Evolutionary conservation across 2,329 filamentous ascomycete genomes (phyloP).

Genomic region (Colletotrichum chrysophilum): DNA sequence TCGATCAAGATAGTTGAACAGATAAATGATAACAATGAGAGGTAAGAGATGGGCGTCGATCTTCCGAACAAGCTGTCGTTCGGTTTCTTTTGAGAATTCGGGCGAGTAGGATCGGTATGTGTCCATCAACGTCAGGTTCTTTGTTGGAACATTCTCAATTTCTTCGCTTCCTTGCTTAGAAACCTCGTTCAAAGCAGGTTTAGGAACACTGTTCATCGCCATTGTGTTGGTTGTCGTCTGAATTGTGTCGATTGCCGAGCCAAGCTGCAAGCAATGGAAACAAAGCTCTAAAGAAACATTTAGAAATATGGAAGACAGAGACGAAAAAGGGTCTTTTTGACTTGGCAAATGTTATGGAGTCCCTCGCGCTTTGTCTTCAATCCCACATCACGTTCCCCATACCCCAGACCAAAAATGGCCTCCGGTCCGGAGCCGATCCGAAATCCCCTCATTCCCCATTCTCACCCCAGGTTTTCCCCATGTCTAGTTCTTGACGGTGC

Average conservation of each 20-base stretch:
- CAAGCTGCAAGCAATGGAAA: background rate
- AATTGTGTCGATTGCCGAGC: background rate
- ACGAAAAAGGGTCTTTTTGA: background rate
- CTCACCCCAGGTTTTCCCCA: background rate
- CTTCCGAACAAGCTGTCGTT: conserved; percentile 36
- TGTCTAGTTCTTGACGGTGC: background rate
- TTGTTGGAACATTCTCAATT: background rate
- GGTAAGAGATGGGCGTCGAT: conserved; percentile 46
- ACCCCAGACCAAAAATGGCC: background rate
- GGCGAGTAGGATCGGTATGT: background rate
- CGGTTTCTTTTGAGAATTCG: background rate
- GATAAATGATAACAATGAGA: conserved; percentile 56
- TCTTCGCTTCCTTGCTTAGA: background rate
- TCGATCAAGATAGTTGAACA: conserved; percentile 38
- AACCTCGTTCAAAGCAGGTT: background rate
- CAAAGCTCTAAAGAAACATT: background rate
- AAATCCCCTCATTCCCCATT: background rate
- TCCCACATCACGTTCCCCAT: background rate
- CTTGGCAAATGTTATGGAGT: background rate
- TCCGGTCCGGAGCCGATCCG: background rate
- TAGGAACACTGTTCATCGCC: background rate
- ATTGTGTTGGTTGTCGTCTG: background rate
- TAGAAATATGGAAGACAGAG: background rate
- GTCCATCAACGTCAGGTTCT: background rate
- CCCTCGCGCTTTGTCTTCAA: background rate